Percentiles rank a stretch among this genome's conserved stretches.
Conservation (phyloP, 306 rosid genomes). For the apple (Malus domestica) region DNA sequence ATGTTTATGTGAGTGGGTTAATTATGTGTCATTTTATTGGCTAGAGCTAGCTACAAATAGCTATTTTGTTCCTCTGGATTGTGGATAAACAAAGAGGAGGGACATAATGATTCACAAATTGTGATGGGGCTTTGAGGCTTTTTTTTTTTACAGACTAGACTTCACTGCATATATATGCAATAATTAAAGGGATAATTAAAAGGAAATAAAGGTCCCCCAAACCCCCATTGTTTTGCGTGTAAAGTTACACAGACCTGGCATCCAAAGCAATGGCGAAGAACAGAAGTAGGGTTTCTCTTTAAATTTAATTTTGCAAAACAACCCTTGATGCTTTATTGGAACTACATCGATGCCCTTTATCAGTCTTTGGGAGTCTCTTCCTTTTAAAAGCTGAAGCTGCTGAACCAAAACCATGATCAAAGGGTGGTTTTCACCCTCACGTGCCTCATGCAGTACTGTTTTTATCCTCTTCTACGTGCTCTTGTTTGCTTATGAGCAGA, state of each 20-base stretch:
- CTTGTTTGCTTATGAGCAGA: not conserved
- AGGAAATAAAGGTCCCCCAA: not conserved
- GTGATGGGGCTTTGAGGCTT: constrained; percentile 21
- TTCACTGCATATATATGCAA: constrained; percentile 23
- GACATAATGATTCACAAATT: constrained; percentile 11
- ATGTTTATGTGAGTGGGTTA: not conserved
- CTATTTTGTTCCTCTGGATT: not conserved
- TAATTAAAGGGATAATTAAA: constrained; percentile 31
- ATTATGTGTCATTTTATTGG: not conserved
- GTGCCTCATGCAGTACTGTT: not conserved
- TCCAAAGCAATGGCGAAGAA: constrained; percentile 50
- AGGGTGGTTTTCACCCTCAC: not conserved
- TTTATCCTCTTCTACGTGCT: not conserved
- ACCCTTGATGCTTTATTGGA: constrained; percentile 20
- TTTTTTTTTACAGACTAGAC: constrained; percentile 29
- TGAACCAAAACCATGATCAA: not conserved
- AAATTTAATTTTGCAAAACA: constrained; percentile 27
- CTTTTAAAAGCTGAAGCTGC: constrained; percentile 19
- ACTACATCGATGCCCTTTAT: constrained; percentile 17
- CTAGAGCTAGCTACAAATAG: not conserved
- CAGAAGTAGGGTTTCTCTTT: constrained; percentile 12
- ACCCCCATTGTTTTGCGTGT: constrained; percentile 58
- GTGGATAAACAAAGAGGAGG: not conserved
- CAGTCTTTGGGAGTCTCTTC: not conserved
- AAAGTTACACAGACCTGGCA: constrained; percentile 49